Conservation (phyloP, 371 early-diverging fungal genomes). For the Gilbertella persicaria region DNA sequence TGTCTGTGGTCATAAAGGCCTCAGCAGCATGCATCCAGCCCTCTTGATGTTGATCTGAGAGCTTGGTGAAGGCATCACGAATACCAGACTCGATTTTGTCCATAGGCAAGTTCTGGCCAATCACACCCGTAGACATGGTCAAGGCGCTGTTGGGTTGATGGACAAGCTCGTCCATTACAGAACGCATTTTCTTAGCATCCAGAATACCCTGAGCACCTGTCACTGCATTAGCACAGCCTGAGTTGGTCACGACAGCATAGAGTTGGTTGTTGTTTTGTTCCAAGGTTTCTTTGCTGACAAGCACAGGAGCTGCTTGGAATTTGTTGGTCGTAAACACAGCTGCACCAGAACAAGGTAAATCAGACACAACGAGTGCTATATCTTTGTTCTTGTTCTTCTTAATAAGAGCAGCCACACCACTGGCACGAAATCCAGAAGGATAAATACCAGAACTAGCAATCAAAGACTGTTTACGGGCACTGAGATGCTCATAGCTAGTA, state of each 20-base stretch:
- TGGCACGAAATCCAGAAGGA: conserved; percentile 84
- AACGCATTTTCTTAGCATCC: conserved; percentile 77
- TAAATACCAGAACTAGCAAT: conserved; percentile 60
- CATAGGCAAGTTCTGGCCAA: conserved; percentile 89
- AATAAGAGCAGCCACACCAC: conserved; percentile 75
- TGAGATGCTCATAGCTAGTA: conserved; percentile 31
- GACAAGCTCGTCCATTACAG: conserved; percentile 52
- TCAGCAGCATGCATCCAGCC: conserved; percentile 83
- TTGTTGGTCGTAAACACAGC: conserved; percentile 93
- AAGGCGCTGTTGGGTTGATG: conserved; percentile 54
- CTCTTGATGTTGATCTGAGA: conserved; percentile 60
- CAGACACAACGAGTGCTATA: conserved; percentile 80
- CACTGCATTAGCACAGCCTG: conserved; percentile 96
- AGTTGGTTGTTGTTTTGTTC: conserved; percentile 51
- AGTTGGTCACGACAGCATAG: conserved; percentile 80
- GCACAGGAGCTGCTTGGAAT: conserved; percentile 92
- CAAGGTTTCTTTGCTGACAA: conserved; percentile 70
- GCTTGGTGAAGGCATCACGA: conserved; percentile 30
- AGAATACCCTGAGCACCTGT: conserved; percentile 85
- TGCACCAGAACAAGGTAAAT: conserved; percentile 75
- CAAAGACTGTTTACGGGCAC: conserved; percentile 43
- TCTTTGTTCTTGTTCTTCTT: conserved; percentile 83
- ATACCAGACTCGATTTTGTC: conserved; percentile 84
- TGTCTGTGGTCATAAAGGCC: conserved; percentile 96
- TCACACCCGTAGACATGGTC: conserved; percentile 97